phyloP scores from a whole-genome alignment of 2,329 filamentous ascomycete species.

The Cladophialophora immunda region DNA sequence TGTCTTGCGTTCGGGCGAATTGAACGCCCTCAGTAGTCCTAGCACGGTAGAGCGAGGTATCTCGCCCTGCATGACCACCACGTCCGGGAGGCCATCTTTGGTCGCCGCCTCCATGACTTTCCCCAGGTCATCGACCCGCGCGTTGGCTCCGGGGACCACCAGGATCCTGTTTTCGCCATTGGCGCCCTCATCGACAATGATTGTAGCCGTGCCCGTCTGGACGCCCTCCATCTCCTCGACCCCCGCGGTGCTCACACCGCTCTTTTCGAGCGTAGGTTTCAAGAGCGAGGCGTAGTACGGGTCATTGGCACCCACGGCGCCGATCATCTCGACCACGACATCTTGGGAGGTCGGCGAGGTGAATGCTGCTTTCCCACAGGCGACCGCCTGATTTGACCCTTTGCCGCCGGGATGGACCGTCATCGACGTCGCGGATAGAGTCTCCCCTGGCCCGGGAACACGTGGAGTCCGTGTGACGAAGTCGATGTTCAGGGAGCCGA shows the following conservation, averaged over 20 bases:
- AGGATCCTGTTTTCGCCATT: conserved; percentile 79
- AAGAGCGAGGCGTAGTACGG: conserved; percentile 72
- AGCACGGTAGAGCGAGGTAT: conserved; percentile 73
- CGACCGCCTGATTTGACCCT: conserved; percentile 94
- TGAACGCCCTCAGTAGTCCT: conserved; percentile 60
- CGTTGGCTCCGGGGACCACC: conserved; percentile 75
- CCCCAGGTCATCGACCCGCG: conserved; percentile 51
- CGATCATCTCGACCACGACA: conserved; percentile 72
- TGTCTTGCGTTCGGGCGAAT: conserved; percentile 59
- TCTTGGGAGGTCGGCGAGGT: conserved; percentile 40
- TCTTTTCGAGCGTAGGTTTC: conserved; percentile 64
- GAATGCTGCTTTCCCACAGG: conserved; percentile 78
- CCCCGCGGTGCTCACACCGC: conserved; percentile 69
- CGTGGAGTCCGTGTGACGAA: conserved; percentile 87
- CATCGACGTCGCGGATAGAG: conserved; percentile 80
- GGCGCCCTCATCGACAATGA: conserved; percentile 75
- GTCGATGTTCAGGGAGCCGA: conserved; percentile 95
- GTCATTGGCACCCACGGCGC: conserved; percentile 69
- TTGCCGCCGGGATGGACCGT: conserved; percentile 87
- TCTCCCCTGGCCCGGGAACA: conserved; percentile 85
- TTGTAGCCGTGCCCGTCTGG: conserved; percentile 76
- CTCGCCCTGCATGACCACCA: conserved; percentile 81
- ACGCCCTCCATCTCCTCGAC: conserved; percentile 58
- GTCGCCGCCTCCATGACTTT: conserved; percentile 51
- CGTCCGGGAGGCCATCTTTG: conserved; percentile 60